Evolutionary conservation across 1,139 yeast genomes (phyloP), one percentile per base, ranked within the genome.

Genomic region (Diutina sp.): DNA sequence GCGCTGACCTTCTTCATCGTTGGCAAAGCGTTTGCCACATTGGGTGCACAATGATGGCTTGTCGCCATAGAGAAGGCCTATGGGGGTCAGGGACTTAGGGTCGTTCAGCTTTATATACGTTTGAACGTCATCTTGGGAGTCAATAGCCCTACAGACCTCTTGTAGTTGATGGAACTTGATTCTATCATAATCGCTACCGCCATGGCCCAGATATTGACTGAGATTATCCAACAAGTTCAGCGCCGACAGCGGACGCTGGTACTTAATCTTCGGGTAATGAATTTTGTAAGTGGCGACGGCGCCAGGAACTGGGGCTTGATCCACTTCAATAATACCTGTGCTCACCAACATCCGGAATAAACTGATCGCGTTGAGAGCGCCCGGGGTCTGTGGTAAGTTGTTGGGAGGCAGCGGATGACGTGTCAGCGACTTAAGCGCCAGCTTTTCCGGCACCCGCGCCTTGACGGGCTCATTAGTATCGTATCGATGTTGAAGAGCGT

Each of bases 21-120:
- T 79, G 7, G 82, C 76, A 67, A 91, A 95, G 60, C 99, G 74
- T 66, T 88, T 89, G 41, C 97, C 96, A 71, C 99, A 95, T 21
- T 86, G 83, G 18, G 88, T 81, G 72, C 99, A 95, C 68, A 90
- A 93, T 59, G 87, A 80, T 6, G 95, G 84, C 65, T 86, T 82
- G 28, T 77, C 71, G 3, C 77, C 80, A 65, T 85, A 85, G 28
- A 90, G 70, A 44, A 82, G 67, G 45, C 71, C 61, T 28, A 60
- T 53, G 54, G 59, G 60, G 50, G 60, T 65, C 60, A 50, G 53
- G 25, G 58, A 70, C 58, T 57, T 66, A 12, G 77, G 71, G 50
- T 62, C 66, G 56, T 72, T 72, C 30, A 63, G 62, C 51, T 69
- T 69, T 32, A 81, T 65, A 58, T 78, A 77, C 21, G 64, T 61